phyloP scores from a whole-genome alignment of 805 yeast species.

The Cephaloascus albidus region DNA sequence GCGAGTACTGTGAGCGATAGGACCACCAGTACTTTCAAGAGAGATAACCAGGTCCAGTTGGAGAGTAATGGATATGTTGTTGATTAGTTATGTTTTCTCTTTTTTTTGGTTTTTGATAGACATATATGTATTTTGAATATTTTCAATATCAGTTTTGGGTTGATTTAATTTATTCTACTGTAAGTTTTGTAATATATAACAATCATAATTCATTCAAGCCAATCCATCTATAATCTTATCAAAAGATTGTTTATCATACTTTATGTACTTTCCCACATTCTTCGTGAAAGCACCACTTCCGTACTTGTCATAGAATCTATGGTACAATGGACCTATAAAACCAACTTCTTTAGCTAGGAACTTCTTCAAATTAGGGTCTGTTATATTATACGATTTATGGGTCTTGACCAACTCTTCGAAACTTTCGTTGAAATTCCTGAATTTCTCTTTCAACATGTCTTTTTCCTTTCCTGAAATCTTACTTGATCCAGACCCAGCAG shows the following conservation, averaged over 20 bases:
- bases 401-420: slow-evolving; percentile 70
- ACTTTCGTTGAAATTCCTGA: slow-evolving; percentile 69
- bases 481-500: slow-evolving; percentile 18
- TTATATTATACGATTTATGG: slow-evolving; percentile 56
- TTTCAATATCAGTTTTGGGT: too few relatives aligned
- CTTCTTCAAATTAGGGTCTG: slow-evolving; percentile 56
- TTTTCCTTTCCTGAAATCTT: slow-evolving; percentile 59
- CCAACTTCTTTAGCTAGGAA: slow-evolving; percentile 65
- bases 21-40: slow-evolving; percentile 1
- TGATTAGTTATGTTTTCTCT: too few relatives aligned
- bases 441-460: slow-evolving; percentile 77
- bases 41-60: slow-evolving; percentile 1
- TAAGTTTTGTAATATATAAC: too few relatives aligned
- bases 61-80: slow-evolving; percentile 1
- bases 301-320: slow-evolving; percentile 75
- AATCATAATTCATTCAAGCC: slow-evolving; percentile 11
- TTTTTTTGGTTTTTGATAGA: too few relatives aligned
- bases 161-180: background rate
- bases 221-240: slow-evolving; percentile 10
- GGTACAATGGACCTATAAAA: slow-evolving; percentile 75
- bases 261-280: slow-evolving; percentile 60
- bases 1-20: background rate
- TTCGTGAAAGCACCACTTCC: slow-evolving; percentile 63
- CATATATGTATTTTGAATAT: too few relatives aligned
- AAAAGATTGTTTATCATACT: slow-evolving; percentile 43